Evolutionary conservation across 176 grass and related monocot genomes (phyloP), one percentile per base, ranked within the genome.

Genomic region (Dactylis glomerata): DNA sequence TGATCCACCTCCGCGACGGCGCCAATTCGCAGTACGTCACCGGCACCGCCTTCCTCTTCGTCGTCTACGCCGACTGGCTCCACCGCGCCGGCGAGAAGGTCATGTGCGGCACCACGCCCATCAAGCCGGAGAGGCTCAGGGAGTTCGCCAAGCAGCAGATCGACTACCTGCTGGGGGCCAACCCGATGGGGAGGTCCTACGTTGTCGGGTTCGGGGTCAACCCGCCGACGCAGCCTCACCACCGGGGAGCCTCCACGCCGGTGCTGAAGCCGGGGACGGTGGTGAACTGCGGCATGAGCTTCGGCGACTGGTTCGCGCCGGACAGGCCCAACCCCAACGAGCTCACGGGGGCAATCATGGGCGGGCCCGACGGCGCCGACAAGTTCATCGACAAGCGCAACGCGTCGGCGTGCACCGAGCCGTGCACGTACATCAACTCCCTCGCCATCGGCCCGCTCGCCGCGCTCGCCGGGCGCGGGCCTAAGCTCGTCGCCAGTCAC

Each of bases 1-100:
- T 94, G 75, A 85, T 99, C 89, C 93, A 99, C 92, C 93, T 99
- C 32, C 89, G 93, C 55, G 93, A 96, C 65, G 96, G 96, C 79
- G 96, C 96, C 78, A 99, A 99, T 83, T 79, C 96, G 8, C 96
- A 99, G 81, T 96, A 99, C 77, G 96, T 91, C 1, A 99, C 96
- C 5, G 20, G 86, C 75, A 91, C 93, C 8, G 81, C 96, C 10
- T 99, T 99, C 81, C 87, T 99, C 49, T 89, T 99, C 76, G 9
- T 88, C 20, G 34, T 81, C 12, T 99, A 99, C 86, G 76, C 84
- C 61, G 92, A 92, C 89, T 16, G 95, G n/a, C 96, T 99, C 20
- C 47, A 28, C 16, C 86, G 82, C 68, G 86, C 84, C 81, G 57
- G 78, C 22, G 82, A 95, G 84, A n/a, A 10, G 8, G 96, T 95